phyloP scores from a whole-genome alignment of 2,329 filamentous ascomycete genomes.

The Trichoderma sp. region DNA sequence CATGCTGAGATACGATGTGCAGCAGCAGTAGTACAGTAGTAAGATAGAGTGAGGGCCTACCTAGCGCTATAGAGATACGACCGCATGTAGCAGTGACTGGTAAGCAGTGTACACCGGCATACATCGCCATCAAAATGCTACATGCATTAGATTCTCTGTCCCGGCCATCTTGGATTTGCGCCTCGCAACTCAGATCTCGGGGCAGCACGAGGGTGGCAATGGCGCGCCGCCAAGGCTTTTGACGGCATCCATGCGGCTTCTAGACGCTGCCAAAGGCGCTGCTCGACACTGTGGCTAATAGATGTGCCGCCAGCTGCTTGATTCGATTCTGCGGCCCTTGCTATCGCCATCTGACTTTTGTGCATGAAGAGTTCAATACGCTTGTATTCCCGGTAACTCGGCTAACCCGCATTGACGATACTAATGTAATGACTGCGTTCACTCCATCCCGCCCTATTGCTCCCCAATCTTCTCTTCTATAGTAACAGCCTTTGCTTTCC shows the following conservation, averaged over 20 bases:
- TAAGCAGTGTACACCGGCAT: not conserved
- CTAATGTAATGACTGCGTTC: no score
- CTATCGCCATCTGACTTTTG: not conserved
- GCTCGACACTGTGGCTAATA: constrained; percentile 1
- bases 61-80: not conserved
- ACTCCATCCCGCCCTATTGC: not conserved
- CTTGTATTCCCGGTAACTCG: not conserved
- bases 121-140: not conserved
- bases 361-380: not conserved
- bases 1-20: no score
- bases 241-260: constrained; percentile 1
- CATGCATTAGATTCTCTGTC: not conserved
- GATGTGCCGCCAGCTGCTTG: constrained; percentile 9
- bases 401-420: not conserved
- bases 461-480: not conserved
- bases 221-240: constrained; percentile 6
- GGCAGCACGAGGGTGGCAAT: constrained; percentile 4
- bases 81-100: not conserved
- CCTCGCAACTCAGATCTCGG: constrained; percentile 17
- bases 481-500: constrained; percentile 3
- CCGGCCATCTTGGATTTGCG: constrained; percentile 22
- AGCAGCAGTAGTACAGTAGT: no score
- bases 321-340: not conserved
- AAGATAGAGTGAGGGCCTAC: no score
- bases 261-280: not conserved